Conservation (phyloP, 306 rosid species). For the Cicer arietinum region DNA sequence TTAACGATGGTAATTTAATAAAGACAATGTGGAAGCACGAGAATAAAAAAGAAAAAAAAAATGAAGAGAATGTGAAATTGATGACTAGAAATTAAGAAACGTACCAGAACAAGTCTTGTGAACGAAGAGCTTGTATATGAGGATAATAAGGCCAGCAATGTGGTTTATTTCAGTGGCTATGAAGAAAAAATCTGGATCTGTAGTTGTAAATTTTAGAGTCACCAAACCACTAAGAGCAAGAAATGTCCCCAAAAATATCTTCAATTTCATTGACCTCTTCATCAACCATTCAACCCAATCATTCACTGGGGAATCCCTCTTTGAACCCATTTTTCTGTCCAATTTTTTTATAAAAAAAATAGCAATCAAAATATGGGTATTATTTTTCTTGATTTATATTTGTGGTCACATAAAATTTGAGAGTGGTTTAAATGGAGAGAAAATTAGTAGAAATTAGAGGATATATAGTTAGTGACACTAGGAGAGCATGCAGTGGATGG, state of each 20-base stretch:
- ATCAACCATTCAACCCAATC: slow-evolving; percentile 58
- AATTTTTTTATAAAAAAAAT: not conserved
- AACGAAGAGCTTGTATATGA: slow-evolving; percentile 73
- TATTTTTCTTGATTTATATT: not conserved
- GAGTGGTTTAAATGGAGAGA: not conserved
- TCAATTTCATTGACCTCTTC: slow-evolving; percentile 54
- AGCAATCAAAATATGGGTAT: slow-evolving; percentile 10
- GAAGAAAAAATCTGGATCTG: slow-evolving; percentile 47
- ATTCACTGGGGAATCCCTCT: slow-evolving; percentile 49
- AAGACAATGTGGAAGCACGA: too few species aligned
- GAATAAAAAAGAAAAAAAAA: too few species aligned
- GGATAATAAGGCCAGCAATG: slow-evolving; percentile 59
- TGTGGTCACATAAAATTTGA: not conserved
- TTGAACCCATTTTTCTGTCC: slow-evolving; percentile 57
- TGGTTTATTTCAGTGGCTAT: slow-evolving; percentile 61
- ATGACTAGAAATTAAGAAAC: not conserved
- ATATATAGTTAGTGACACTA: not conserved
- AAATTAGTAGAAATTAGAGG: not conserved
- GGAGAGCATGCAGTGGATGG: slow-evolving; percentile 30
- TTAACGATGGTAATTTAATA: too few species aligned
- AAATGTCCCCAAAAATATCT: slow-evolving; percentile 51
- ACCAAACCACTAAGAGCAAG: slow-evolving; percentile 56
- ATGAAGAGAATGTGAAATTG: not conserved
- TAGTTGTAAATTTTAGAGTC: slow-evolving; percentile 47
- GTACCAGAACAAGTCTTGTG: slow-evolving; percentile 80